phyloP scores from a whole-genome alignment of 257 asterid genomes.

The Datura wrightii region DNA sequence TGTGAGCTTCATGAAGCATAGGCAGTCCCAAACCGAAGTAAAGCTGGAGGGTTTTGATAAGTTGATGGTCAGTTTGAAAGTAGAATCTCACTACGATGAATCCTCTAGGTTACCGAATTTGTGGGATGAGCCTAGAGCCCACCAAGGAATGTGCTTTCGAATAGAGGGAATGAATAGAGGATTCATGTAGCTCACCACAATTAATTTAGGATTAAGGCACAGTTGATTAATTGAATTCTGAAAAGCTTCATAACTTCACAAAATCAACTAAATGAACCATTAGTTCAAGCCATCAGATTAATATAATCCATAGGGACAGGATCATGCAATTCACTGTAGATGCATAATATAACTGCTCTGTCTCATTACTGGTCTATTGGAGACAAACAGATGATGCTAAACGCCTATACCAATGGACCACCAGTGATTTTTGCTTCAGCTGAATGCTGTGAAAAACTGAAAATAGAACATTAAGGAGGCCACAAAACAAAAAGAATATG shows the following conservation, averaged over 20 bases:
- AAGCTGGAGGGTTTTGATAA: neutral
- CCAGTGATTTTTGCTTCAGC: slow-evolving; percentile 19
- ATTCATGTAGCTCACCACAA: neutral
- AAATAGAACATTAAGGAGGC: slow-evolving; percentile 22
- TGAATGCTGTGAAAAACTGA: neutral
- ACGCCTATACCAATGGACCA: neutral
- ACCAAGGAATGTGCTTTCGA: neutral
- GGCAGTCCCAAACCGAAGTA: slow-evolving; percentile 12
- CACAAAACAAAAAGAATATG: slow-evolving; percentile 27
- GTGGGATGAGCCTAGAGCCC: slow-evolving; percentile 24
- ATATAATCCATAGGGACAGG: neutral
- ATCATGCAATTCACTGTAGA: neutral
- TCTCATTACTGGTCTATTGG: neutral
- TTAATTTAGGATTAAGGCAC: neutral
- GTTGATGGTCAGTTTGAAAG: slow-evolving; percentile 21
- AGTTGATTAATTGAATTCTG: slow-evolving; percentile 21
- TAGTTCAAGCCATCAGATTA: slow-evolving; percentile 18
- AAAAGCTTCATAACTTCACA: neutral
- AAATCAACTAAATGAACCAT: slow-evolving; percentile 20
- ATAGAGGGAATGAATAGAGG: slow-evolving; percentile 14
- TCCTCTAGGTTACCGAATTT: slow-evolving; percentile 6
- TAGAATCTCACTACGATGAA: neutral
- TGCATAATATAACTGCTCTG: slow-evolving; percentile 21
- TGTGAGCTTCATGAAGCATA: slow-evolving; percentile 1
- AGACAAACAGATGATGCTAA: slow-evolving; percentile 19